Base-by-base conservation (phyloP, 2,329 filamentous ascomycete species). In the Immersiporthe knoxdaviesiana region DNA sequence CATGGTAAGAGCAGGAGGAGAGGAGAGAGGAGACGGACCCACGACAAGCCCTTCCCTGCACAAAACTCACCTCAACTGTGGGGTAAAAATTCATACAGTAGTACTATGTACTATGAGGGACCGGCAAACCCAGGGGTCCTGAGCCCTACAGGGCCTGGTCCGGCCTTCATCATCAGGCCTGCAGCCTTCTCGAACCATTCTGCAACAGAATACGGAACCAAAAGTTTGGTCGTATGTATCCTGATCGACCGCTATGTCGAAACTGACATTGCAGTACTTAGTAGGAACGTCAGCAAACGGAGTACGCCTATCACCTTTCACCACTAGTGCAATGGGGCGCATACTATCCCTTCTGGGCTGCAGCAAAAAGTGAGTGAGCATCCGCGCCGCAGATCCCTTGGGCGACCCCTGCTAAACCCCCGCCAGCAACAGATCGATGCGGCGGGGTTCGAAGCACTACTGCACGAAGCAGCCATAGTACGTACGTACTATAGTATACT, bases 121-220 rank as follows among this genome's bases (percentile, higher is more conserved):
- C n/a, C n/a, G n/a, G n/a, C n/a, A n/a, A n/a, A n/a, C 30, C 8
- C 30, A 32, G 61, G 39, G 35, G 63, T 56, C 63, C 50, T 50
- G 63, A 41, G 24, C 63, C 63, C 44, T 50, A 65, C 50, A 35
- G 63, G 52, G 37, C 63, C 63, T 50, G n/a, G 35, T 65, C 47
- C 35, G 30, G 30, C 21, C 52, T 35, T 30, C 24, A 16, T 58
- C 54, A 58, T 16, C 54, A 58, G 18, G 52, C 11, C 41, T 63
- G 62, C 62, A 52, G 41, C 62, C 62, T 63, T 50, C 62, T 63
- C 62, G 41, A 52, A 63, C 41, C 41, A 52, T 62, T 44, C 59
- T 37, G 10, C 4, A 8, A 35, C 58, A 56, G 52, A 56, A 56
- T 12, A 56, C 5, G 24, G 2, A n/a, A 50, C 21, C 1, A 8